Conservation (phyloP, 1,284 basidiomycete genomes). For the Cutaneotrichosporon cavernicola region DNA sequence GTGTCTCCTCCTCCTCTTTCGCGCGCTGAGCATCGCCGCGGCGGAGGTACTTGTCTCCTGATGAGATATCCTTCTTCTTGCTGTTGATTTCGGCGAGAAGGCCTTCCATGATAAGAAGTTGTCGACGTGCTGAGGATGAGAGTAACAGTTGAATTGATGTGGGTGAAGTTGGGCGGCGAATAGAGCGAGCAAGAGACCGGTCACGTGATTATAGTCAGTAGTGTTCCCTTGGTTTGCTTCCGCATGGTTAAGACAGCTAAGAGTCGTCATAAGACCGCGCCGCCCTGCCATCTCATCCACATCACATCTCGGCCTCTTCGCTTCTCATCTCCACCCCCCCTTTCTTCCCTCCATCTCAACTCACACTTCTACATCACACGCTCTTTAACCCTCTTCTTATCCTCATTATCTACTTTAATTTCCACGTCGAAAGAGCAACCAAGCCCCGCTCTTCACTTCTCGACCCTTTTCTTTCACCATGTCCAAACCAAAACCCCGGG, state of each 20-base stretch:
- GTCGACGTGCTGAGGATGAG: not conserved
- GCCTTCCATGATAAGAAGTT: conserved; percentile 41
- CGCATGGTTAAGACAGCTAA: not conserved
- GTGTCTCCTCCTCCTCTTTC: conserved; percentile 64
- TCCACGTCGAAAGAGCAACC: not conserved
- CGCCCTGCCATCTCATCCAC: not conserved
- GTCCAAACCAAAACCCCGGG: conserved; percentile 10
- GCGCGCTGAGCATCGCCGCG: conserved; percentile 66
- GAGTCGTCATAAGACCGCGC: no score
- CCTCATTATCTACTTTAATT: not conserved
- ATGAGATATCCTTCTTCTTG: conserved; percentile 65
- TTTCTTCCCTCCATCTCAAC: not conserved
- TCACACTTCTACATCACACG: not conserved
- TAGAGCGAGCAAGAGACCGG: not conserved
- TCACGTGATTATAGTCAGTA: not conserved
- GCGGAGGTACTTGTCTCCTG: conserved; percentile 72
- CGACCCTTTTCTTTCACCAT: not conserved
- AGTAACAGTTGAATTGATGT: not conserved
- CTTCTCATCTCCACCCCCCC: not conserved
- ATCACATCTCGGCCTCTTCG: not conserved
- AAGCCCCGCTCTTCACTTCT: not conserved
- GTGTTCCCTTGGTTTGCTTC: not conserved
- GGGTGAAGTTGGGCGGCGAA: conserved; percentile 1
- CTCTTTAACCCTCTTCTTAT: not conserved
- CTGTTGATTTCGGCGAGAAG: conserved; percentile 75